Conservation (phyloP, 495 filamentous ascomycete species). For the Hypoxylon trugodes region DNA sequence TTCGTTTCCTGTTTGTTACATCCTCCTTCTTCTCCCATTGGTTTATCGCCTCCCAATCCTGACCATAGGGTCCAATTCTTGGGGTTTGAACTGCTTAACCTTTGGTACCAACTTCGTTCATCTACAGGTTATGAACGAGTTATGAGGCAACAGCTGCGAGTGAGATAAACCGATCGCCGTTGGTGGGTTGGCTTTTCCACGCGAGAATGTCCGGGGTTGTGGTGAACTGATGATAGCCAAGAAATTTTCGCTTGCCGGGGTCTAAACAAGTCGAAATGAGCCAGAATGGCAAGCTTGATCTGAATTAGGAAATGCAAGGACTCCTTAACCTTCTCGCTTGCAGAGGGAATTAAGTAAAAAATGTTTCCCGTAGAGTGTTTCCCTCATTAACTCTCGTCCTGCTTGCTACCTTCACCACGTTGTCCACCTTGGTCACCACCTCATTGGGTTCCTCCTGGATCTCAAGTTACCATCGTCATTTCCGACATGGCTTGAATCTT, state of each 20-base stretch:
- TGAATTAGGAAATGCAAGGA: constrained; percentile 20
- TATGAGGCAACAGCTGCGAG: constrained; percentile 19
- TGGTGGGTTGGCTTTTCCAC: constrained; percentile 8
- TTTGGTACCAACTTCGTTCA: constrained; percentile 9
- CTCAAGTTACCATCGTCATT: not conserved
- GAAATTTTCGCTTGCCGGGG: constrained; percentile 14
- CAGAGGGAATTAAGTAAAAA: constrained; percentile 1
- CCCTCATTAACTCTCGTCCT: not conserved
- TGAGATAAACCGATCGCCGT: constrained; percentile 3
- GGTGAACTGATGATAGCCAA: constrained; percentile 4
- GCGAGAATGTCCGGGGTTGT: constrained; percentile 1
- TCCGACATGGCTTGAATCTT: constrained; percentile 18
- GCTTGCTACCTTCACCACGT: not conserved
- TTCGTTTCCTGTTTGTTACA: constrained; percentile 41
- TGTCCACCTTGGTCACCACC: not conserved
- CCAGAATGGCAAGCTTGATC: constrained; percentile 19
- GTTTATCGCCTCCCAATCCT: constrained; percentile 4
- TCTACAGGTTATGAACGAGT: not conserved
- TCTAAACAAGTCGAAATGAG: not conserved
- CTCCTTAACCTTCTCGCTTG: constrained; percentile 15
- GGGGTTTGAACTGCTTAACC: constrained; percentile 1
- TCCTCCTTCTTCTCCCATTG: constrained; percentile 31
- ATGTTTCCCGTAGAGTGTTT: constrained; percentile 34
- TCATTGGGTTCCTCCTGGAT: too few species aligned
- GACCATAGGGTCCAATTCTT: constrained; percentile 8